phyloP scores from a whole-genome alignment of 352 stramenopile genomes.

The Globisporangium solare region DNA sequence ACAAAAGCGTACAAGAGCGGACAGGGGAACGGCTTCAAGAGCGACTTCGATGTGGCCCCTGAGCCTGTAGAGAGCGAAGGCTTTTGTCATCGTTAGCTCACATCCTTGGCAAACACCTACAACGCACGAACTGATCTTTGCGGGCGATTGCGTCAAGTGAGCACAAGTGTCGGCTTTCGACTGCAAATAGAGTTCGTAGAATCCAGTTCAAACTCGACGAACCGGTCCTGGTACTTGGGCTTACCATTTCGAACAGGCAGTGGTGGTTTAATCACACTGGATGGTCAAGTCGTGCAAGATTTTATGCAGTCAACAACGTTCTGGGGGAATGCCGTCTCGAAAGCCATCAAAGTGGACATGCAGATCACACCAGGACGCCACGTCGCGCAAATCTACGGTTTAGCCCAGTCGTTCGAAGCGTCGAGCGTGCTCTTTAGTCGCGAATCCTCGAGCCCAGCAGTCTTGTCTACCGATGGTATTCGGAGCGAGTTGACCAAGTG shows the following conservation, averaged over 20 bases:
- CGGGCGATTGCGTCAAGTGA: constrained; percentile 32
- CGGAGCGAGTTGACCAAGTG: constrained; percentile 33
- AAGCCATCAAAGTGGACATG: constrained; percentile 38
- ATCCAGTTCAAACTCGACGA: constrained; percentile 22
- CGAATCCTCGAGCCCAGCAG: constrained; percentile 19
- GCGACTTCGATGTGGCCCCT: constrained; percentile 36
- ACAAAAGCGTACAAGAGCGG: constrained; percentile 34
- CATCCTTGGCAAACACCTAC: constrained; percentile 28
- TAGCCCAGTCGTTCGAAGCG: constrained; percentile 35
- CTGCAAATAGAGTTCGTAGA: constrained; percentile 52
- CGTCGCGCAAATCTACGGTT: constrained; percentile 42
- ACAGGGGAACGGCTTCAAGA: constrained; percentile 31
- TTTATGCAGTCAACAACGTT: constrained; percentile 34
- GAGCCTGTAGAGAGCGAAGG: constrained; percentile 44
- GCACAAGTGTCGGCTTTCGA: constrained; percentile 34
- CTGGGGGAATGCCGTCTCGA: constrained; percentile 34
- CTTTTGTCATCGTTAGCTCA: constrained; percentile 46
- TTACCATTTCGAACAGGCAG: constrained; percentile 48
- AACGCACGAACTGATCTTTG: constrained; percentile 50
- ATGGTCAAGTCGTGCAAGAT: constrained; percentile 43
- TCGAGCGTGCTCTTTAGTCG: constrained; percentile 50
- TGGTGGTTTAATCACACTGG: constrained; percentile 35
- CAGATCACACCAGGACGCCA: constrained; percentile 32
- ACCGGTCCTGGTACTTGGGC: constrained; percentile 53
- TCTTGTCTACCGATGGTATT: constrained; percentile 21